These are phyloP conservation scores for Leucoagaricus sp. DNA, from an alignment of 1,284 basidiomycete genomes.

Conservation along the genomic window DNA sequence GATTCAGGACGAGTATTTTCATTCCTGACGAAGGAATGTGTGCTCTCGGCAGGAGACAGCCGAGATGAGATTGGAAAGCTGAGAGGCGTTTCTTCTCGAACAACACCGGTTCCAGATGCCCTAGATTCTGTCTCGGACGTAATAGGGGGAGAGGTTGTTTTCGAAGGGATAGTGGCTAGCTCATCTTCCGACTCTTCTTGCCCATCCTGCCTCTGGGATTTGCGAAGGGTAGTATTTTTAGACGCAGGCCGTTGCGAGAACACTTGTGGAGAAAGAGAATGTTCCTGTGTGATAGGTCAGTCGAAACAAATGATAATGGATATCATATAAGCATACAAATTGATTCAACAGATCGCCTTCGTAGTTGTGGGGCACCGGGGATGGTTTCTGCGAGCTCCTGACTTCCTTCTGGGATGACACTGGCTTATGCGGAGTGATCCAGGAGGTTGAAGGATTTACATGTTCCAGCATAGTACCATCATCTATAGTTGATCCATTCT, in stretches of 20 bases:
- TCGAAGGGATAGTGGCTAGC: slow-evolving; percentile 5
- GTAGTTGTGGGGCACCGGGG: neutral
- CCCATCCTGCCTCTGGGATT: neutral
- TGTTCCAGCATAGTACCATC: neutral
- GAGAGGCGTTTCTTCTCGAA: neutral
- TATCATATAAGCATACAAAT: neutral
- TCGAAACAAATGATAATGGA: neutral
- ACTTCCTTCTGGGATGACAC: neutral
- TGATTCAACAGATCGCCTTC: slow-evolving; percentile 3
- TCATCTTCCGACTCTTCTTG: slow-evolving; percentile 12
- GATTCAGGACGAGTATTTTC: neutral
- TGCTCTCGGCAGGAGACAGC: neutral
- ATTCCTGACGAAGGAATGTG: neutral
- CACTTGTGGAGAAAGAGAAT: slow-evolving; percentile 1
- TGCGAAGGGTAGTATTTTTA: too few relatives aligned
- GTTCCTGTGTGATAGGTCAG: neutral
- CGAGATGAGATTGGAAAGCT: slow-evolving; percentile 4
- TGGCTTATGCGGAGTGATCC: neutral
- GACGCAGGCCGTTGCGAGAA: neutral
- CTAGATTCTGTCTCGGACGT: neutral
- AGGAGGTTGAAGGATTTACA: slow-evolving; percentile 1
- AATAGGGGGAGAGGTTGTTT: neutral
- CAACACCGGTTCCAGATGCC: neutral
- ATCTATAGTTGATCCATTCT: neutral
- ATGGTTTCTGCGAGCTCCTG: neutral